Evolutionary conservation across 2,329 filamentous ascomycete genomes (phyloP), one percentile per base, ranked within the genome.

Genomic region (Xylaria sp.): DNA sequence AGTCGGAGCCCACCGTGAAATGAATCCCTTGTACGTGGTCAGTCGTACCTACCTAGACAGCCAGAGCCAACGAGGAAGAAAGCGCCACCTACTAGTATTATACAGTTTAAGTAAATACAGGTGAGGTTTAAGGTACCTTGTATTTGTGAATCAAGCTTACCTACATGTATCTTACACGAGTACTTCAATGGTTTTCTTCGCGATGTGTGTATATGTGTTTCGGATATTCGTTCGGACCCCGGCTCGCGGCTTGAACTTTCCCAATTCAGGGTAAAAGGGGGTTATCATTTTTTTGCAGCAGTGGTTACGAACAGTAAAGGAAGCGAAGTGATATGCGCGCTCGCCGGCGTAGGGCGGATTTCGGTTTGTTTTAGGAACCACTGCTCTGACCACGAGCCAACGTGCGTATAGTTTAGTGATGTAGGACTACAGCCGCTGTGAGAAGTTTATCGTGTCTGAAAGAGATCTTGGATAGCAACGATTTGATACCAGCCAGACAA

Each of bases 231-330:
- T 60, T 66, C 46, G 2, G 59, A 18, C 3, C 20, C n/a, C 41
- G 34, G n/a, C 30, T 55, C 7, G 52, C 12, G 46, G 62, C 15
- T 50, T 18, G 12, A 15, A 13, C 20, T 46, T 57, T 15, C 41
- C 20, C 4, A 15, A 45, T 20, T 32, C 45, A 61, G 63, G 65
- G 66, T 66, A 72, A 72, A 72, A 60, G 68, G 59, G 59, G 50
- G 48, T 55, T 55, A 32, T 62, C 50, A 52, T 66, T n/a, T 59
- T 70, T 56, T 41, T 9, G 36, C 20, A 43, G 25, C 6, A 60
- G 28, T 39, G 12, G 45, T 10, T 64, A 43, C 13, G 30, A 30
- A 48, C 34, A 13, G 13, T 43, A 46, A 20, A 18, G 18, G 2
- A 53, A 20, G 13, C 18, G 28, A 15, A 36, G 43, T 25, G 23